Conservation (phyloP, 306 rosid genomes). For the Prunus mongolica region DNA sequence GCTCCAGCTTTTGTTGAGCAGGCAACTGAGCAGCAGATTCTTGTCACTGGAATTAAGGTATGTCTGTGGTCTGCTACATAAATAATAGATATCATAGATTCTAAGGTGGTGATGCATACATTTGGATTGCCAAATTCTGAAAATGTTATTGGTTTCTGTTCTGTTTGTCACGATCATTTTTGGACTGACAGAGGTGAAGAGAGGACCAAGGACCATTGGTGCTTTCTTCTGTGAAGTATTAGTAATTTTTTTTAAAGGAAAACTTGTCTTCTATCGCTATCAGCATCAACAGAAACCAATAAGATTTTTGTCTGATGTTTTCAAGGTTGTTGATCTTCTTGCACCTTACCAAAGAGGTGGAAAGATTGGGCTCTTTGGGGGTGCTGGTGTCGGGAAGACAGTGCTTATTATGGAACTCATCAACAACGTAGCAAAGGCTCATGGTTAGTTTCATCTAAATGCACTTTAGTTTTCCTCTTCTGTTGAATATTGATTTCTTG, state of each 20-base stretch:
- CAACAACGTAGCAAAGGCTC: conserved; percentile 95
- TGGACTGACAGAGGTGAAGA: background rate
- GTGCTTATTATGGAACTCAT: conserved; percentile 94
- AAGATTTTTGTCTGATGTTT: background rate
- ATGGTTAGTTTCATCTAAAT: conserved; percentile 43
- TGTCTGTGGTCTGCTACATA: background rate
- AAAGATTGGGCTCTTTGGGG: conserved; percentile 84
- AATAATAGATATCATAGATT: background rate
- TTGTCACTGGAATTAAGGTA: conserved; percentile 89
- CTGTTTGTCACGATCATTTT: background rate
- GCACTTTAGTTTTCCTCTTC: background rate
- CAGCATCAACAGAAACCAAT: background rate
- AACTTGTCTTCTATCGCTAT: background rate
- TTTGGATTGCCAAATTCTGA: background rate
- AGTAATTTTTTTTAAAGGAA: background rate
- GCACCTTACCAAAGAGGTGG: conserved; percentile 92
- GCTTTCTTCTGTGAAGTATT: background rate
- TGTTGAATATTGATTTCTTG: background rate
- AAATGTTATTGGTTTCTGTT: background rate
- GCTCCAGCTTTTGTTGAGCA: conserved; percentile 85
- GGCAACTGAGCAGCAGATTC: conserved; percentile 81
- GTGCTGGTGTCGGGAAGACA: conserved; percentile 90
- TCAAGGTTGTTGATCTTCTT: conserved; percentile 82
- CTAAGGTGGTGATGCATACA: background rate
- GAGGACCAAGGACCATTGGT: background rate